phyloP scores from a whole-genome alignment of 2,329 filamentous ascomycete genomes.

The Cercospora zeae-maydis region DNA sequence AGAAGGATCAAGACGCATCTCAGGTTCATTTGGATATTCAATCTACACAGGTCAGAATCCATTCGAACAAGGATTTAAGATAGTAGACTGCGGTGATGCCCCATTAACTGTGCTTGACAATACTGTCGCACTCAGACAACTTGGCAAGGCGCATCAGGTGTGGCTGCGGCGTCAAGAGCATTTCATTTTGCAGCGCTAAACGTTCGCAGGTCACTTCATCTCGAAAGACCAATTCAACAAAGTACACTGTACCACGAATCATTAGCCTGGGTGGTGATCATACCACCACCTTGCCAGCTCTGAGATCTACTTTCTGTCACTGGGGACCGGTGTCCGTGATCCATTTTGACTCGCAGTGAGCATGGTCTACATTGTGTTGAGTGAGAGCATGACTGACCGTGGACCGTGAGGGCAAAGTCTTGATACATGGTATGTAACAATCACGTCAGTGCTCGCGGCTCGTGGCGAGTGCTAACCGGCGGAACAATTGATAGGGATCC shows the following conservation, averaged over 20 bases:
- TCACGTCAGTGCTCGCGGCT: not conserved
- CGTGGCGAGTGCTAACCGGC: not conserved
- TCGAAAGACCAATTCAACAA: conserved; percentile 41
- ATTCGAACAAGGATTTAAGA: conserved; percentile 47
- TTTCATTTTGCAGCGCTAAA: not conserved
- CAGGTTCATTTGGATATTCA: conserved; percentile 41
- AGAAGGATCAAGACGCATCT: conserved; percentile 41
- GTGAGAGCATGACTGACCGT: not conserved
- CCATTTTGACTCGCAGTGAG: conserved; percentile 55
- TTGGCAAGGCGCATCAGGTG: conserved; percentile 51
- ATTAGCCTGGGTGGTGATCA: conserved; percentile 56
- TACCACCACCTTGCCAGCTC: conserved; percentile 53
- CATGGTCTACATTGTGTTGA: conserved; percentile 25
- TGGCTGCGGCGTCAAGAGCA: not conserved
- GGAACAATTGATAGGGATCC: conserved; percentile 44
- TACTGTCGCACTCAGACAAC: conserved; percentile 53
- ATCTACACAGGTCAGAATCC: conserved; percentile 48
- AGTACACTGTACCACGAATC: conserved; percentile 49
- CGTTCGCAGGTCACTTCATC: not conserved
- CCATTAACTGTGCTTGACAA: conserved; percentile 50
- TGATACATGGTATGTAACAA: conserved; percentile 1
- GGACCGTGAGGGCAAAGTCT: not conserved
- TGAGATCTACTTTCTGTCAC: conserved; percentile 48
- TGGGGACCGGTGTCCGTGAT: conserved; percentile 57
- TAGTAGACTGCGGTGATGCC: conserved; percentile 56